phyloP scores from a whole-genome alignment of 305 asterid genomes.

The Rubia peregrina region DNA sequence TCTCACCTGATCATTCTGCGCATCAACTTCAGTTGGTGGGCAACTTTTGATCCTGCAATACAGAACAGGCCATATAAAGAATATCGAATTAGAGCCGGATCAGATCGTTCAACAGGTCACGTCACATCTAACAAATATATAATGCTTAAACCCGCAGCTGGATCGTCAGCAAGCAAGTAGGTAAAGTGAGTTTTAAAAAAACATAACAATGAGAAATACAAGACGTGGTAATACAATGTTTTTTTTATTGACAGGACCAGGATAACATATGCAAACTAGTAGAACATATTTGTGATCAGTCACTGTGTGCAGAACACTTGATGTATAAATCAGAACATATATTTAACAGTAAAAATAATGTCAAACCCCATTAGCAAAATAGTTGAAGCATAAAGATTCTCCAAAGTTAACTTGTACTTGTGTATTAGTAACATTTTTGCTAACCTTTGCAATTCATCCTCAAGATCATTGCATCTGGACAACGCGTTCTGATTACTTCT shows the following conservation, averaged over 20 bases:
- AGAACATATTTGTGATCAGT: too few relatives aligned
- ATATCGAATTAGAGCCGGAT: background rate
- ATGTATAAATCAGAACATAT: background rate
- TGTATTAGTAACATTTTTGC: background rate
- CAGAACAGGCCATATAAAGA: slow-evolving; percentile 11
- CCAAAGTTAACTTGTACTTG: background rate
- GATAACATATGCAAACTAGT: background rate
- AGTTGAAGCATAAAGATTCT: background rate
- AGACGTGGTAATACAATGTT: too few relatives aligned
- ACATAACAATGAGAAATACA: too few relatives aligned
- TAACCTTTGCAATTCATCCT: slow-evolving; percentile 69
- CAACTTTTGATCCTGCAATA: slow-evolving; percentile 43
- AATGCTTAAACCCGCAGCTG: background rate
- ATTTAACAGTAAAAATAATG: background rate
- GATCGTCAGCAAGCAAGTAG: background rate
- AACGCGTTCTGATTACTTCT: slow-evolving; percentile 47
- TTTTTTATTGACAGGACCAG: background rate
- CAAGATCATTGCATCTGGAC: slow-evolving; percentile 62
- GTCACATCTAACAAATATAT: background rate
- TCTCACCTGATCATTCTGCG: slow-evolving; percentile 62
- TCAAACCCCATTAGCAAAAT: background rate
- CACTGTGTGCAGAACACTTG: background rate
- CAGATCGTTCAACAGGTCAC: too few relatives aligned
- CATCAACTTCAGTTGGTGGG: slow-evolving; percentile 37
- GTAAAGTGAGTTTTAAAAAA: background rate